Base-by-base conservation (phyloP, 176 grass and related monocot species). In the Oryza officinalis region DNA sequence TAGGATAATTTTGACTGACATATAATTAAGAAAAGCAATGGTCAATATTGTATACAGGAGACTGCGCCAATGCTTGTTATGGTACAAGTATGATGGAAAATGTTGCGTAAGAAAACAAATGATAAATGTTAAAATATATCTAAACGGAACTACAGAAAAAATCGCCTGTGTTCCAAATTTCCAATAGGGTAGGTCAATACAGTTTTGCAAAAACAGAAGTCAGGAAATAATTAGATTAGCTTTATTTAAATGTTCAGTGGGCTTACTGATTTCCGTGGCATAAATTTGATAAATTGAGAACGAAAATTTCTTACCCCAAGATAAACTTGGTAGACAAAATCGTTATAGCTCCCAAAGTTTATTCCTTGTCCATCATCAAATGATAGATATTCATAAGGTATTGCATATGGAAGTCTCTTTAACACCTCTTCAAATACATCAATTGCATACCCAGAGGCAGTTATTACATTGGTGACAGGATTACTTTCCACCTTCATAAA, bases 351-450 rank as follows among this genome's bases (percentile, higher is more conserved):
- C 9, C 76, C 81, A 26, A 49, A 2, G 10, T 75, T 46, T 63
- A 25, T 35, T 37, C 64, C 85, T 63, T 63, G 17, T 44, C 49
- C 45, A 46, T 57, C 49, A 18, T 80, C 17, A 65, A 84, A 84
- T 30, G 76, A 38, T 46, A 87, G 64, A 84, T 87, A 81, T 63
- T 84, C 77, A 81, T 77, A 87, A 27, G 89, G 64, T n/a, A 91
- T 27, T 70, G 85, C 80, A 84, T 87, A 91, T 12, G 85, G 81
- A 30, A 91, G 61, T 64, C 13, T 26, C 30, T 76, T 80, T 46
- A 87, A 7, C 9, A 32, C 85, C 52, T 83, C 63, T 75, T 84
- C 85, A 81, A 91, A 91, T 45, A 91, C 81, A 67, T 87, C 81
- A 37, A 91, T 60, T 49, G 80, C 78, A 40, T 81, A 91, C 1